Conservation (phyloP, 75 land plant genomes). For the Selaginella tamariscina region DNA sequence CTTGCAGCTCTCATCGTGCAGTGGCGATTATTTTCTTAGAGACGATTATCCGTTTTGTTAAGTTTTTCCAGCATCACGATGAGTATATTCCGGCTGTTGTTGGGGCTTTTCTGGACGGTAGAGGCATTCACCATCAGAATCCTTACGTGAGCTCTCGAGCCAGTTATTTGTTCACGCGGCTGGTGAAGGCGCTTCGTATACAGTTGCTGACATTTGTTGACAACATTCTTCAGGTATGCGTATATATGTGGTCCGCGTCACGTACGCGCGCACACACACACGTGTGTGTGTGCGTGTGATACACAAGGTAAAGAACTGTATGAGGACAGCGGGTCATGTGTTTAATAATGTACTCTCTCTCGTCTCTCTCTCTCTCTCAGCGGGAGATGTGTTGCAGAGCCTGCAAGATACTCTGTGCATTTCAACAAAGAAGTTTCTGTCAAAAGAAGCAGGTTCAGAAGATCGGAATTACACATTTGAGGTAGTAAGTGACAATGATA, state of each 20-base stretch:
- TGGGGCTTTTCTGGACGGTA: constrained; percentile 75
- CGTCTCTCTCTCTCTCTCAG: constrained; percentile 2
- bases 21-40: constrained; percentile 83
- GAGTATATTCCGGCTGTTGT: constrained; percentile 67
- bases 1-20: constrained; percentile 75
- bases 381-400: constrained; percentile 69
- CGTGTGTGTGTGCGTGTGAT: too few relatives aligned
- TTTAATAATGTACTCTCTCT: background rate
- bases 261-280: too few relatives aligned
- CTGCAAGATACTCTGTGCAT: constrained; percentile 61
- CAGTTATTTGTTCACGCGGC: constrained; percentile 91
- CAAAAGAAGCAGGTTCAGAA: constrained; percentile 41
- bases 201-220: constrained; percentile 83
- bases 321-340: too few relatives aligned
- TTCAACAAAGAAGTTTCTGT: too few relatives aligned
- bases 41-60: constrained; percentile 63
- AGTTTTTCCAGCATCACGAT: constrained; percentile 67
- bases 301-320: too few relatives aligned
- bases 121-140: constrained; percentile 91
- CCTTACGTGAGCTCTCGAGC: constrained; percentile 77
- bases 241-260: too few relatives aligned
- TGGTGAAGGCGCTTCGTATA: constrained; percentile 69
- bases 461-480: constrained; percentile 69
- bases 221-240: constrained; percentile 69
- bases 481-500: background rate